Conservation (phyloP, 345 rosid species). For the Psidium friedrichsthalianum region DNA sequence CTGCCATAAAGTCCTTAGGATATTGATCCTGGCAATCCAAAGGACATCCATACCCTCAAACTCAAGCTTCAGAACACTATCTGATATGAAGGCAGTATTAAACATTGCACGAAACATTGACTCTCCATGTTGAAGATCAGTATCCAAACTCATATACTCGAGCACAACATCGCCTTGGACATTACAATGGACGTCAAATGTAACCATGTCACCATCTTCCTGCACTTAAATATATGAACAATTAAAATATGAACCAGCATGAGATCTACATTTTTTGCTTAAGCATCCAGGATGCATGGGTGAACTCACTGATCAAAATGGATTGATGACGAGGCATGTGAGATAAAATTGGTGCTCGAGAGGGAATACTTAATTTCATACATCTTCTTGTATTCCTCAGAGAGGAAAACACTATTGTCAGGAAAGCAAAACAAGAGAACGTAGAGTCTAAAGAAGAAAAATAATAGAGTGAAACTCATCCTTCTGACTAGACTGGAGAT, state of each 20-base stretch:
- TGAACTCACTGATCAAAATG: not conserved
- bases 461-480: too few species aligned
- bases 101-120: slow-evolving; percentile 75
- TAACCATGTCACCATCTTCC: slow-evolving; percentile 66
- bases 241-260: not conserved
- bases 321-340: too few species aligned
- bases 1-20: slow-evolving; percentile 79
- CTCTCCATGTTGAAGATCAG: slow-evolving; percentile 55
- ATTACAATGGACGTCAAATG: slow-evolving; percentile 72
- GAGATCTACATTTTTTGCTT: not conserved
- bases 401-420: too few species aligned
- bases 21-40: slow-evolving; percentile 62
- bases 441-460: too few species aligned
- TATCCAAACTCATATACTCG: slow-evolving; percentile 68
- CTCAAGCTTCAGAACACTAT: slow-evolving; percentile 81
- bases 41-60: slow-evolving; percentile 71
- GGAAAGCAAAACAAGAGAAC: too few species aligned
- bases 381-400: too few species aligned
- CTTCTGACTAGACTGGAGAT: too few species aligned
- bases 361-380: too few species aligned
- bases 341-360: too few species aligned
- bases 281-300: not conserved
- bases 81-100: slow-evolving; percentile 77
- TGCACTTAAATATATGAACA: slow-evolving; percentile 16
- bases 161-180: slow-evolving; percentile 86